A percentile compares a stretch with the other conserved stretches of the same genome.
These are phyloP conservation scores for Mycosphaerelloides madeirae DNA, from an alignment of 2,329 filamentous ascomycete genomes.

Conservation along the genomic window DNA sequence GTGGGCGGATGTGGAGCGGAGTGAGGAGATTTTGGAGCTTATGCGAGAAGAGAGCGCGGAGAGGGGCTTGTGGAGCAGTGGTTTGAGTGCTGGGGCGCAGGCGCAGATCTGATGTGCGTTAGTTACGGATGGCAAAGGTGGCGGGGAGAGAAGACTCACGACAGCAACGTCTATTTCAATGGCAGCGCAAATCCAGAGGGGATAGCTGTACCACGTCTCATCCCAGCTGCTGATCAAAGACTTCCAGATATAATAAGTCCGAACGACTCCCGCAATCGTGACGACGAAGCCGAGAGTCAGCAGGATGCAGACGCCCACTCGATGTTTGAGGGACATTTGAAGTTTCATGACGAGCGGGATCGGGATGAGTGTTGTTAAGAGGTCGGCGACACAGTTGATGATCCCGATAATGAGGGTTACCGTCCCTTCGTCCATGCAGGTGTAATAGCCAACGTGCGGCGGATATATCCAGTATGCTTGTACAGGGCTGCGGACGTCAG, in stretches of 20 bases:
- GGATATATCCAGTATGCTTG: constrained; percentile 41
- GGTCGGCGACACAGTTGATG: constrained; percentile 42
- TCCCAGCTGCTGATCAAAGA: constrained; percentile 40
- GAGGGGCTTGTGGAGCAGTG: constrained; percentile 27
- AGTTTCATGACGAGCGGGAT: constrained; percentile 42
- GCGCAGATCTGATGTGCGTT: constrained; percentile 32
- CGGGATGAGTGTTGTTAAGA: constrained; percentile 40
- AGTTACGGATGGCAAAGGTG: not conserved
- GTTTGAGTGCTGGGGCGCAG: constrained; percentile 35
- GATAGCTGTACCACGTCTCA: constrained; percentile 43
- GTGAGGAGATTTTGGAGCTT: constrained; percentile 21
- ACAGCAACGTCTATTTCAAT: constrained; percentile 46
- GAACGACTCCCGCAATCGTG: constrained; percentile 38
- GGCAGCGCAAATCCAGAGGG: constrained; percentile 44
- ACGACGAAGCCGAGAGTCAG: constrained; percentile 41
- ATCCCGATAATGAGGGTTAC: constrained; percentile 38
- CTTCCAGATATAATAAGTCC: constrained; percentile 44
- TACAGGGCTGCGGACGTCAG: constrained; percentile 27
- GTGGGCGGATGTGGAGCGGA: constrained; percentile 14
- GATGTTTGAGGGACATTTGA: constrained; percentile 38
- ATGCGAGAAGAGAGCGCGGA: constrained; percentile 12
- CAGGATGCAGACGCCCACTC: constrained; percentile 36
- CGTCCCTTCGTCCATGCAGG: constrained; percentile 41
- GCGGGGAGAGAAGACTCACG: constrained; percentile 28
- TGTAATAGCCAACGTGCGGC: constrained; percentile 20